These are phyloP conservation scores for Megacollybia marginata DNA, from an alignment of 768 basidiomycete genomes.

Conservation along the genomic window DNA sequence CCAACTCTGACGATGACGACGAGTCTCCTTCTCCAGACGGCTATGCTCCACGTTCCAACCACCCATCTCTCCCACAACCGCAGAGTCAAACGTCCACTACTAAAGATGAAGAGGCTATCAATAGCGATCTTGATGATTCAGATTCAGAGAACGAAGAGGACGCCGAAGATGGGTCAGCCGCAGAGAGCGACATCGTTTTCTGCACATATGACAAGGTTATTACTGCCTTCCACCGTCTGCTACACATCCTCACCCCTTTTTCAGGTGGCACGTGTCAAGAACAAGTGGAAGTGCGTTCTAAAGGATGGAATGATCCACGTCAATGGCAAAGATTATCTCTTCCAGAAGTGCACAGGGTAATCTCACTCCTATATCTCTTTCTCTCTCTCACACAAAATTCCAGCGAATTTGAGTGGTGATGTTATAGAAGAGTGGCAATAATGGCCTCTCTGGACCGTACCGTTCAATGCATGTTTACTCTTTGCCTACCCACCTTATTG, in stretches of 20 bases:
- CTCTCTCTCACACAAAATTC: neutral
- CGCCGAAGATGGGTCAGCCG: slow-evolving; percentile 64
- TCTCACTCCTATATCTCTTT: neutral
- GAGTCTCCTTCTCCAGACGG: slow-evolving; percentile 63
- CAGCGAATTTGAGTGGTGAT: slow-evolving; percentile 42
- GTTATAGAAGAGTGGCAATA: too few relatives aligned
- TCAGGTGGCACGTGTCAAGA: slow-evolving; percentile 97
- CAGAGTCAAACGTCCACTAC: slow-evolving; percentile 28
- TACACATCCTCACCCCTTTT: slow-evolving; percentile 1
- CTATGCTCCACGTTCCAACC: slow-evolving; percentile 64
- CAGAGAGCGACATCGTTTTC: slow-evolving; percentile 88
- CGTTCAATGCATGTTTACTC: too few relatives aligned
- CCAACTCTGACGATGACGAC: slow-evolving; percentile 54
- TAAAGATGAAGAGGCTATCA: slow-evolving; percentile 77
- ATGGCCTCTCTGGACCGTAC: too few relatives aligned
- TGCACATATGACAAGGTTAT: slow-evolving; percentile 97
- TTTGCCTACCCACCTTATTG: too few relatives aligned
- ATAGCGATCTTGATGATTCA: slow-evolving; percentile 93
- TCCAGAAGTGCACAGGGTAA: slow-evolving; percentile 95
- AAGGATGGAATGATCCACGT: slow-evolving; percentile 98
- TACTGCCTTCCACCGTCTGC: slow-evolving; percentile 1
- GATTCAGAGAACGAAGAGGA: slow-evolving; percentile 86
- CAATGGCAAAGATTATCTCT: slow-evolving; percentile 96
- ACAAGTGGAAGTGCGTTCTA: slow-evolving; percentile 98
- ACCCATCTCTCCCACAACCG: slow-evolving; percentile 72